Base-by-base conservation (phyloP, 1,284 basidiomycete species). In the Ustilago vetiveriae region DNA sequence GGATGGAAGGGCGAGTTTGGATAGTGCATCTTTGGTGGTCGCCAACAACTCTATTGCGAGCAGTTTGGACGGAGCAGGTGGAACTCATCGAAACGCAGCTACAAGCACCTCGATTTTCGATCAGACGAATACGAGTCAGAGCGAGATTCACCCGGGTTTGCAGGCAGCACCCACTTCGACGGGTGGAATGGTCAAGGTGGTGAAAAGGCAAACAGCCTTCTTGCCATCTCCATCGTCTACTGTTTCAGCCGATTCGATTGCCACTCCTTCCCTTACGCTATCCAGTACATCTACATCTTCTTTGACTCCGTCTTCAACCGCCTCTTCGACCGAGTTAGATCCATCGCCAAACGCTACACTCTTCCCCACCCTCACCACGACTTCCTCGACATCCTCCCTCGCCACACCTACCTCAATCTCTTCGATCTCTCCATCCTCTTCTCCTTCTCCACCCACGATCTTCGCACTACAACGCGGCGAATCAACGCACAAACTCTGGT, bases 401-500 rank as follows among this genome's bases (percentile, higher is more conserved):
- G 3, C 37, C 51, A 8, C 19, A 1, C 7, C 33, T 35, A n/a
- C 6, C 40, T 4, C 22, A 19, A 32, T 14, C n/a, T 19, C 0
- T 24, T 4, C n/a, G 30, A 10, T 26, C 48, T 17, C 47, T 4
- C 6, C 41, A 1, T 22, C 19, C 29, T 23, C 27, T 4, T 5
- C 16, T n/a, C 11, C 32, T 32, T 7, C 32, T 23, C 11, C 11
- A 14, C 21, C 39, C 2, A 33, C 43, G 6, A 14, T 35, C 2
- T 43, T 52, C 3, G 29, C 32, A 13, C 21, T 51, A 7, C 17
- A 32, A 5, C 36, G 45, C 13, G 36, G 32, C 2, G 32, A 24
- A 10, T 58, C 63, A 14, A 51, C 47, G 16, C 55, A 66, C 30
- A 41, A 51, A 1, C 17, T 66, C 0, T 66, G 63, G 63, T 59